phyloP scores from a whole-genome alignment of 441 rosid species.

The Caryocar brasiliense region DNA sequence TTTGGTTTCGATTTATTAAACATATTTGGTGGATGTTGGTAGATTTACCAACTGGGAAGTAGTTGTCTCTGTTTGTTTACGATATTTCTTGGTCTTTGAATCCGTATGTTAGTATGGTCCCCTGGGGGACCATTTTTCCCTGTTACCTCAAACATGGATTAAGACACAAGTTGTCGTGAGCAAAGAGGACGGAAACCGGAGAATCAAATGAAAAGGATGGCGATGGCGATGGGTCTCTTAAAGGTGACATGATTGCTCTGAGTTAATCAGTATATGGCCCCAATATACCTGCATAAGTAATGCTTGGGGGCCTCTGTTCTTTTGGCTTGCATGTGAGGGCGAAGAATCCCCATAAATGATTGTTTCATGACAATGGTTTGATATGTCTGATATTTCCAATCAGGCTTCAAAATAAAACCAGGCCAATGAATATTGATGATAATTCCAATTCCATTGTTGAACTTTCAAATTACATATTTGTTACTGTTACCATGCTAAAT shows the following conservation, averaged over 20 bases:
- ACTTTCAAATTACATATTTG: too few relatives aligned
- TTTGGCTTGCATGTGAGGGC: not conserved
- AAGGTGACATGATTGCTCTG: conserved; percentile 7
- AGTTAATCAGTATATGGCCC: conserved; percentile 12
- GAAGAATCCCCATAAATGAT: conserved; percentile 3
- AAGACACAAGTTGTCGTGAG: conserved; percentile 10
- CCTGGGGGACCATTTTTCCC: conserved; percentile 18
- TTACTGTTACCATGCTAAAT: too few relatives aligned
- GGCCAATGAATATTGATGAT: too few relatives aligned
- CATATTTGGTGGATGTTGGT: not conserved
- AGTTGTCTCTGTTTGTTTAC: conserved; percentile 1
- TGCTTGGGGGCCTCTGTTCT: conserved; percentile 1
- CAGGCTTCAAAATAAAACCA: not conserved
- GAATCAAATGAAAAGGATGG: conserved; percentile 12
- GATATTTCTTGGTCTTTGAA: not conserved
- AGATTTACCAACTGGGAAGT: not conserved
- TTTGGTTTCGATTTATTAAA: not conserved
- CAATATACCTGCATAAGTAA: conserved; percentile 9
- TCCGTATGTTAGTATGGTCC: conserved; percentile 14
- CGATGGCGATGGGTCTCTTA: conserved; percentile 13
- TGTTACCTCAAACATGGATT: conserved; percentile 14
- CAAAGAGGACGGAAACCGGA: conserved; percentile 7
- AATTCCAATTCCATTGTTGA: too few relatives aligned
- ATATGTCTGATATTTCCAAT: not conserved
- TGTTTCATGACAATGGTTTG: not conserved